Base-by-base conservation (phyloP, 139 green algal genomes). In the Edaphochlamys debaryana region DNA sequence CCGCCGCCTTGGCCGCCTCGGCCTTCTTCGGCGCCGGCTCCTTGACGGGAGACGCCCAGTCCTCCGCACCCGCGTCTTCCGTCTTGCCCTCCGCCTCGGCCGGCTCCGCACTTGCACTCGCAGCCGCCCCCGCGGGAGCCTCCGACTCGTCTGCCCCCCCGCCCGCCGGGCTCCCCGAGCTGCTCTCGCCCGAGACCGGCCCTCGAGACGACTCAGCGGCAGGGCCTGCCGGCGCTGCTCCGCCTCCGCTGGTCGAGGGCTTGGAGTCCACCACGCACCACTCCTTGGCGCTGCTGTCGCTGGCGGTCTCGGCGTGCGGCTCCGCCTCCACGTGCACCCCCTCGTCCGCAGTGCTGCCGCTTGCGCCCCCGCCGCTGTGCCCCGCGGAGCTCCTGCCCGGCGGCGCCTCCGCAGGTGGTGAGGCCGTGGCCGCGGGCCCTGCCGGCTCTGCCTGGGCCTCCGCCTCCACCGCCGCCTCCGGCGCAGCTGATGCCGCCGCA, bases 281-380 rank as follows among this genome's bases (percentile, higher is more conserved):
- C 25, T 84, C 78, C 48, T 62, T 34, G 25, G 58, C 67, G 78
- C 78, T 84, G 78, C 78, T 84, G 67, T 84, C 78, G 50, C 78
- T 84, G 27, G 78, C 37, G 15, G 78, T 84, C 22, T 84, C 78
- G 2, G 45, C 66, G 62, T 84, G 66, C 17, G 78, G 36, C 50
- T 84, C 78, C 34, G 78, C 32, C 34, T 84, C 66, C 48, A 69
- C 8, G 22, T 41, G 40, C 4, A 30, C 45, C 1, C 22, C 22
- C 7, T 75, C 77, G 1, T 41, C 34, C 34, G 15, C 17, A 29
- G 41, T 48, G 32, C 34, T 63, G 38, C 25, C 45, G 67, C 67
- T 52, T 25, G 67, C 67, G 25, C 38, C 67, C 38, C 67, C 27
- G 45, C 66, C 27, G 66, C 48, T 76, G 25, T 20, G 48, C 45